These are phyloP conservation scores for Trichomonascus vanleenenianus DNA, from an alignment of 805 yeast species.

Conservation along the genomic window DNA sequence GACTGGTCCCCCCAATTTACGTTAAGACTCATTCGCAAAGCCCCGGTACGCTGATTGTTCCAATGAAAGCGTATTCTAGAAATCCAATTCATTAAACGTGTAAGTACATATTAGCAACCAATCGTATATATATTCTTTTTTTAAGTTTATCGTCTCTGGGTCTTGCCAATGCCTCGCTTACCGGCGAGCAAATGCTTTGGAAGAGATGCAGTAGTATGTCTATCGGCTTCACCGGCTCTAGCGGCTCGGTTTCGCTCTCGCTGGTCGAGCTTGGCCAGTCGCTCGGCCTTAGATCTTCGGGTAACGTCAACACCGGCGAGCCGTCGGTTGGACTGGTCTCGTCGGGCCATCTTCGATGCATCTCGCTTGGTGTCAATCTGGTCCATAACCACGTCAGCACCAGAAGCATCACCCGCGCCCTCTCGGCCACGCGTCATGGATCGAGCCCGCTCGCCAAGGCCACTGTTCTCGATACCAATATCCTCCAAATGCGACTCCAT, in stretches of 20 bases:
- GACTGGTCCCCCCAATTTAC: too few relatives aligned
- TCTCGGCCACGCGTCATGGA: conserved; percentile 14
- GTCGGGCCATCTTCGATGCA: conserved; percentile 39
- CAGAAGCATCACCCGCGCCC: conserved; percentile 35
- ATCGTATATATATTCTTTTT: too few relatives aligned
- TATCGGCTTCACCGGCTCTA: conserved; percentile 92
- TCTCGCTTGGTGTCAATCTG: conserved; percentile 35
- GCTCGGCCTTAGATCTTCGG: conserved; percentile 64
- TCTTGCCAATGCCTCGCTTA: conserved; percentile 92
- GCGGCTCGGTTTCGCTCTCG: conserved; percentile 90
- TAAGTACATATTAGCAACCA: too few relatives aligned
- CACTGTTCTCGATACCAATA: conserved; percentile 78
- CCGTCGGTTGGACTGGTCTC: conserved; percentile 61
- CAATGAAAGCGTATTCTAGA: too few relatives aligned
- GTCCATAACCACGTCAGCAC: conserved; percentile 72
- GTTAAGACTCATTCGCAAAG: too few relatives aligned
- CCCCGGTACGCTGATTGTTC: too few relatives aligned
- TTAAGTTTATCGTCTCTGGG: conserved; percentile 64
- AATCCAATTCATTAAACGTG: too few relatives aligned
- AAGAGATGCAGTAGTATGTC: conserved; percentile 74
- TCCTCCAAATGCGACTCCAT: conserved; percentile 86
- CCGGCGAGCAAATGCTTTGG: conserved; percentile 96
- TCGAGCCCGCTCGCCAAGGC: conserved; percentile 47
- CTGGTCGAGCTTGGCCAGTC: conserved; percentile 82
- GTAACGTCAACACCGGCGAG: conserved; percentile 86